Percentiles rank a stretch among this genome's conserved stretches.
phyloP scores from a whole-genome alignment of 805 yeast species.

The Huiozyma sinensis region DNA sequence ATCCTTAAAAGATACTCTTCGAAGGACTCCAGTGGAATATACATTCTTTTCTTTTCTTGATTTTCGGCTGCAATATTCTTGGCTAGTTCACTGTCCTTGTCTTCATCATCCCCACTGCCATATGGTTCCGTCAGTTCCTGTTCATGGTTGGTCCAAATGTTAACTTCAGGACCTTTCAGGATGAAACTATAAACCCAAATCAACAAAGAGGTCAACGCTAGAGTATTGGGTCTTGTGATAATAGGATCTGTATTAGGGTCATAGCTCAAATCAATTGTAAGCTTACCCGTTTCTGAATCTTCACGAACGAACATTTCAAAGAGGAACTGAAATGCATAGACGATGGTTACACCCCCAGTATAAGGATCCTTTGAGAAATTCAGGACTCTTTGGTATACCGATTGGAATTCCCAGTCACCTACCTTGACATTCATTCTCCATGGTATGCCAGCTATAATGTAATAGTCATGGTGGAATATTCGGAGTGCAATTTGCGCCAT shows the following conservation, averaged over 20 bases:
- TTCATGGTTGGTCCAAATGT: slow-evolving; percentile 18
- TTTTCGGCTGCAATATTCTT: neutral
- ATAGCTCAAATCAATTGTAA: slow-evolving; percentile 26
- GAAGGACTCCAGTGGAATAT: slow-evolving; percentile 37
- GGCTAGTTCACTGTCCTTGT: neutral
- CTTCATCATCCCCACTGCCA: neutral
- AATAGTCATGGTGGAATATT: slow-evolving; percentile 67
- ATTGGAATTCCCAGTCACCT: slow-evolving; percentile 38
- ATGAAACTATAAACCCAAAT: slow-evolving; percentile 45
- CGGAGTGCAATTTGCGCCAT: slow-evolving; percentile 63
- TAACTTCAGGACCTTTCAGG: slow-evolving; percentile 37
- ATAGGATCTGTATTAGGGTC: slow-evolving; percentile 43
- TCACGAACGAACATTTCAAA: slow-evolving; percentile 49
- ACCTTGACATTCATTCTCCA: slow-evolving; percentile 64
- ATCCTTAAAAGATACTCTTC: slow-evolving; percentile 41
- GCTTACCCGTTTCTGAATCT: slow-evolving; percentile 23
- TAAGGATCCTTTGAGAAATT: slow-evolving; percentile 25
- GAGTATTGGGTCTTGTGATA: slow-evolving; percentile 29
- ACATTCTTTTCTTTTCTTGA: slow-evolving; percentile 5
- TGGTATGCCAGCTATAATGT: slow-evolving; percentile 74
- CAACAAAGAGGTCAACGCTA: slow-evolving; percentile 26
- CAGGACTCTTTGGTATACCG: slow-evolving; percentile 37
- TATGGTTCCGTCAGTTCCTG: neutral
- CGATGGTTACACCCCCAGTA: slow-evolving; percentile 42
- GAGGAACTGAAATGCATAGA: slow-evolving; percentile 51